A percentile compares a stretch with the other conserved stretches of the same genome.
Evolutionary conservation across 169 alveolate genomes (phyloP).

Genomic region (Amoebophrya sp.): DNA sequence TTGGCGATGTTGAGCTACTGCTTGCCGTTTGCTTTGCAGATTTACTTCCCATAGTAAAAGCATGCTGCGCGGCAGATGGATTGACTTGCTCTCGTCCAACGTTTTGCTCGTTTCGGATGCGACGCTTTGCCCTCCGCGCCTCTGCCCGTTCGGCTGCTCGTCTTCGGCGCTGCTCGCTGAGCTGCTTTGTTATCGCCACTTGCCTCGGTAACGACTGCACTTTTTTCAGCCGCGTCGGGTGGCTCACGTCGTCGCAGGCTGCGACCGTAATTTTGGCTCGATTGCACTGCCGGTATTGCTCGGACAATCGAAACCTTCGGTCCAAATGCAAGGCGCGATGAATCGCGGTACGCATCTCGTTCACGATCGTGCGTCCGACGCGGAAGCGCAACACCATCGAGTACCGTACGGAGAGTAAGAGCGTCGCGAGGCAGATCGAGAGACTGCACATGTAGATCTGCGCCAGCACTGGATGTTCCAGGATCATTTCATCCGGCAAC

Average conservation of each 20-base stretch:
- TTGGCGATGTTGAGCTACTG: no score
- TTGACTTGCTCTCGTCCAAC: no score
- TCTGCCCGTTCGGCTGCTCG: no score
- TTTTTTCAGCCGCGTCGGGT: background rate
- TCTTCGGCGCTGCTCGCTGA: background rate
- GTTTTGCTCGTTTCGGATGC: no score
- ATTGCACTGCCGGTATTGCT: slow-evolving; percentile 7
- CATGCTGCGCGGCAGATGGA: no score
- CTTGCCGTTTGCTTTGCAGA: no score
- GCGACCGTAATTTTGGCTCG: background rate
- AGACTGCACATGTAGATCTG: background rate
- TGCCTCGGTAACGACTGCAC: background rate
- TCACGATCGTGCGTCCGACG: background rate
- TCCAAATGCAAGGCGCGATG: background rate
- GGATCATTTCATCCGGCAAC: background rate
- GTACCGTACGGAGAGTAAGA: background rate
- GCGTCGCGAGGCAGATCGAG: background rate
- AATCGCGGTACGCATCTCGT: slow-evolving; percentile 1
- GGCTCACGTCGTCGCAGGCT: background rate
- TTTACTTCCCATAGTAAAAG: no score
- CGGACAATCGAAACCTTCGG: background rate
- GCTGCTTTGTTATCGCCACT: background rate
- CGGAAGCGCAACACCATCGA: background rate
- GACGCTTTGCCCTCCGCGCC: no score
- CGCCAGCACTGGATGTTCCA: background rate